A percentile compares a stretch with the other conserved stretches of the same genome.
phyloP scores from a whole-genome alignment of 169 alveolate genomes.

The Cystoisospora suis region DNA sequence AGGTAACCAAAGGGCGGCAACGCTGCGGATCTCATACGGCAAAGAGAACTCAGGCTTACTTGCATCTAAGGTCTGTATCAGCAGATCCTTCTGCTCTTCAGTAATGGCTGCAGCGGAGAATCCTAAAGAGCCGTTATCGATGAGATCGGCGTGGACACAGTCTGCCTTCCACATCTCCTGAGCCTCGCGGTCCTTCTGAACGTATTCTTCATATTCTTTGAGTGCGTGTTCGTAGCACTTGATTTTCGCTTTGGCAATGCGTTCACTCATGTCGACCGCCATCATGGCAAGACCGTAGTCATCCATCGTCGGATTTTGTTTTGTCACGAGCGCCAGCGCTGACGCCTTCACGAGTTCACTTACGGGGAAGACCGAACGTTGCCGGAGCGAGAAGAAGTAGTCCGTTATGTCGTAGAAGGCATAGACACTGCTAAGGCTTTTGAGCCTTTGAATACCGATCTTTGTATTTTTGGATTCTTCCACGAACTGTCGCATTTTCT shows the following conservation, averaged over 20 bases:
- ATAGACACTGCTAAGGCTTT: not conserved
- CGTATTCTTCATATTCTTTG: constrained; percentile 9
- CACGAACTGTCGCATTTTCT: no score
- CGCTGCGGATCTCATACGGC: no score
- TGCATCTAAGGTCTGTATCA: not conserved
- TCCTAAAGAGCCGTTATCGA: not conserved
- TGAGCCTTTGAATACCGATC: not conserved
- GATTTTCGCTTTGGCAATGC: not conserved
- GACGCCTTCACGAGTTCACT: not conserved
- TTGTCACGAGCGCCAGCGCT: not conserved
- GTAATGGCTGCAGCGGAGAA: not conserved
- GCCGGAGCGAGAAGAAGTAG: not conserved
- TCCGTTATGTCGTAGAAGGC: not conserved
- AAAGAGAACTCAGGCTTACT: not conserved
- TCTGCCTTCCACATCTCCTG: constrained; percentile 11
- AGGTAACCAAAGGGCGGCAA: no score
- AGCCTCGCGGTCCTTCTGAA: not conserved
- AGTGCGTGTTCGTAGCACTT: constrained; percentile 20
- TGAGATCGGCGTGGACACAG: not conserved
- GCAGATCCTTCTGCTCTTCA: not conserved
- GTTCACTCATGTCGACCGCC: not conserved
- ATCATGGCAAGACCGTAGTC: constrained; percentile 11
- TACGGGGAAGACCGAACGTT: not conserved
- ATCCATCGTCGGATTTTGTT: not conserved
- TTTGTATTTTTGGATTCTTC: no score